A percentile compares a stretch with the other conserved stretches of the same genome.
phyloP scores from a whole-genome alignment of 495 filamentous ascomycete genomes.

The Daldinia decipiens region DNA sequence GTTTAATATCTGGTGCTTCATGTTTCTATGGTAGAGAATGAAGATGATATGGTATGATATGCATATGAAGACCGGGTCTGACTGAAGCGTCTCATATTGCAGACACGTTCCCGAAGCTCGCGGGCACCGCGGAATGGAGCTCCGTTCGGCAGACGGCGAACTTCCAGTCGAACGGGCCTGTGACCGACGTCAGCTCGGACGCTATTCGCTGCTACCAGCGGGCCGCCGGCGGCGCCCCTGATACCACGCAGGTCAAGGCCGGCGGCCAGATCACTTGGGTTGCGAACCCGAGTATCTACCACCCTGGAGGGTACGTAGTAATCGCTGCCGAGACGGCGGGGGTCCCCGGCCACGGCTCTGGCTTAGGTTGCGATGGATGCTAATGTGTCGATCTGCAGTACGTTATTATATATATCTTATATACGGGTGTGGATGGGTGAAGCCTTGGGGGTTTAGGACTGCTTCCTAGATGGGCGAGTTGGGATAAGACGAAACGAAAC shows the following conservation, averaged over 20 bases:
- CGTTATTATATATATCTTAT: not conserved
- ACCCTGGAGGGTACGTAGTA: constrained; percentile 52
- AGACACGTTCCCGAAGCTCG: constrained; percentile 49
- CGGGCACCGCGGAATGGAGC: constrained; percentile 57
- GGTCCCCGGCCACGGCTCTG: not conserved
- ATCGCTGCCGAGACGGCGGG: not conserved
- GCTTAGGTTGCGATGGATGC: not conserved
- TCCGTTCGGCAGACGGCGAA: constrained; percentile 61
- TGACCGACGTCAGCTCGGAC: constrained; percentile 59
- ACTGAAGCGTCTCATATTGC: not conserved
- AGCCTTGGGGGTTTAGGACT: not conserved
- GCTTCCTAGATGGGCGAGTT: not conserved
- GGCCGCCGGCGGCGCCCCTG: constrained; percentile 51
- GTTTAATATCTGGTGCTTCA: not conserved
- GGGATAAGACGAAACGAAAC: not conserved
- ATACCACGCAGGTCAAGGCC: constrained; percentile 57
- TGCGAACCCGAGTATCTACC: constrained; percentile 57
- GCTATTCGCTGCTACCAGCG: constrained; percentile 64
- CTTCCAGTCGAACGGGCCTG: constrained; percentile 63
- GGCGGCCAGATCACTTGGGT: constrained; percentile 58
- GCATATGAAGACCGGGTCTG: constrained; percentile 43
- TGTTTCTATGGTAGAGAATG: not conserved
- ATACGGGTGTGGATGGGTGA: not conserved
- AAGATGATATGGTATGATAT: no score
- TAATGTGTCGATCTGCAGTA: constrained; percentile 21